Evolutionary conservation across 2,329 filamentous ascomycete genomes (phyloP).

Genomic region (Curvularia sp.): DNA sequence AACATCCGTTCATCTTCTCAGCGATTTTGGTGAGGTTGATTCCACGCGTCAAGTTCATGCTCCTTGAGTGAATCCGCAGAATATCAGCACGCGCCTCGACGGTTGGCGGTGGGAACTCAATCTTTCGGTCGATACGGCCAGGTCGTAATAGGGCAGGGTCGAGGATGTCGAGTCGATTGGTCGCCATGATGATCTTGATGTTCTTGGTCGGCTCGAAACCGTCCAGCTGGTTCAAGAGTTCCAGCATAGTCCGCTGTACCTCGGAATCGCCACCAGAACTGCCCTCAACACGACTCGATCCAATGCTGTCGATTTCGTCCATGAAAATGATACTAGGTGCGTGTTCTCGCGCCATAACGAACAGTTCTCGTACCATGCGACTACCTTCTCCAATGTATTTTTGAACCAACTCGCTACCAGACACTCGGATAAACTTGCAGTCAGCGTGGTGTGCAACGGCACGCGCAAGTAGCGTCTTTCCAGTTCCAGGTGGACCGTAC

Average conservation of each 20-base stretch:
- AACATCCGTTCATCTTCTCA: constrained; percentile 99
- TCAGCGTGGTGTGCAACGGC: constrained; percentile 98
- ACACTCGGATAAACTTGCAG: constrained; percentile 98
- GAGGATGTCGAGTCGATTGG: constrained; percentile 95
- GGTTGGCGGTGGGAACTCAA: constrained; percentile 96
- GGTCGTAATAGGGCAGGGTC: constrained; percentile 93
- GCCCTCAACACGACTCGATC: constrained; percentile 94
- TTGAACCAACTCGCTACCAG: constrained; percentile 93
- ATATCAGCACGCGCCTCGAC: constrained; percentile 97
- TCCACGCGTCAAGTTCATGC: constrained; percentile 97
- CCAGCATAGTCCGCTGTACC: constrained; percentile 98
- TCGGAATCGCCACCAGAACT: constrained; percentile 95
- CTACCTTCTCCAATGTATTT: constrained; percentile 99
- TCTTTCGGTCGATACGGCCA: constrained; percentile 98
- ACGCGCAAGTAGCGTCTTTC: constrained; percentile 93
- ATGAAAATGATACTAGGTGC: constrained; percentile 99
- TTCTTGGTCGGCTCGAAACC: constrained; percentile 99
- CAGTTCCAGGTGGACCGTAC: constrained; percentile 95
- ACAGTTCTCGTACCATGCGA: constrained; percentile 97
- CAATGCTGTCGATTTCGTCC: constrained; percentile 99
- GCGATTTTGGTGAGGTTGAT: constrained; percentile 99
- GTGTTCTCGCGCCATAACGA: constrained; percentile 98
- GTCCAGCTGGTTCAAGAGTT: constrained; percentile 96
- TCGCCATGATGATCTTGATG: constrained; percentile 99
- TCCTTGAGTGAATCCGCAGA: constrained; percentile 93